phyloP scores from a whole-genome alignment of 768 basidiomycete genomes.

The Leccinum pellstonianum region DNA sequence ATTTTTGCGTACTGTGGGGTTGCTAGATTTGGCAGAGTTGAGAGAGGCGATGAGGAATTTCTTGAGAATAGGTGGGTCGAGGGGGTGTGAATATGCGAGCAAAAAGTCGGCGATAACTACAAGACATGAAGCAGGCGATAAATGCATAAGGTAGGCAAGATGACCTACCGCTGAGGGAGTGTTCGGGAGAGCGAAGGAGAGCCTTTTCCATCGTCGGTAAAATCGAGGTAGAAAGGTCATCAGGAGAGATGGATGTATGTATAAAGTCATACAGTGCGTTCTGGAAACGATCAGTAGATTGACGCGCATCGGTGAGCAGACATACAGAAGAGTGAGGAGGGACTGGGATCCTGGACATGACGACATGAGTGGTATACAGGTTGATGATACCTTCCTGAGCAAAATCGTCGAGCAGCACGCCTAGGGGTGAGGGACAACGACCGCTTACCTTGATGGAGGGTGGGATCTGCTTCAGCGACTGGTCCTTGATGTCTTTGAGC shows the following conservation, averaged over 20 bases:
- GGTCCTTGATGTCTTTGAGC: conserved; percentile 54
- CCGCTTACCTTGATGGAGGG: conserved; percentile 45
- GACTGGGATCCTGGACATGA: conserved; percentile 67
- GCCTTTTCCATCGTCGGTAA: conserved; percentile 80
- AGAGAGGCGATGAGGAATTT: conserved; percentile 58
- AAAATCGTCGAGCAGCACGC: neutral
- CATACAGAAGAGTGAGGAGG: conserved; percentile 60
- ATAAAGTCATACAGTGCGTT: conserved; percentile 64
- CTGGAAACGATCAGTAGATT: conserved; percentile 32
- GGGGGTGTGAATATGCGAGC: conserved; percentile 46
- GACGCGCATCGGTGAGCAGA: conserved; percentile 4
- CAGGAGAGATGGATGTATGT: conserved; percentile 44
- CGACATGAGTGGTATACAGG: conserved; percentile 57
- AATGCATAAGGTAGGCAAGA: neutral
- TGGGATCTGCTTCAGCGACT: conserved; percentile 42
- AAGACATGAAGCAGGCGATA: conserved; percentile 1
- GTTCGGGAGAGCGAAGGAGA: conserved; percentile 78
- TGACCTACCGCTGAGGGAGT: conserved; percentile 59
- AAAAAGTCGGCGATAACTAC: conserved; percentile 62
- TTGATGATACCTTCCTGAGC: conserved; percentile 54
- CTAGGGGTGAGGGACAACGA: neutral
- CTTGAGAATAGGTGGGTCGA: conserved; percentile 49
- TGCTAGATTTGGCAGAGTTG: conserved; percentile 74
- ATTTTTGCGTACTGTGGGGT: conserved; percentile 54
- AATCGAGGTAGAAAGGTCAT: conserved; percentile 52